phyloP scores from a whole-genome alignment of 2,329 filamentous ascomycete species.

The Penicillium digitatum region DNA sequence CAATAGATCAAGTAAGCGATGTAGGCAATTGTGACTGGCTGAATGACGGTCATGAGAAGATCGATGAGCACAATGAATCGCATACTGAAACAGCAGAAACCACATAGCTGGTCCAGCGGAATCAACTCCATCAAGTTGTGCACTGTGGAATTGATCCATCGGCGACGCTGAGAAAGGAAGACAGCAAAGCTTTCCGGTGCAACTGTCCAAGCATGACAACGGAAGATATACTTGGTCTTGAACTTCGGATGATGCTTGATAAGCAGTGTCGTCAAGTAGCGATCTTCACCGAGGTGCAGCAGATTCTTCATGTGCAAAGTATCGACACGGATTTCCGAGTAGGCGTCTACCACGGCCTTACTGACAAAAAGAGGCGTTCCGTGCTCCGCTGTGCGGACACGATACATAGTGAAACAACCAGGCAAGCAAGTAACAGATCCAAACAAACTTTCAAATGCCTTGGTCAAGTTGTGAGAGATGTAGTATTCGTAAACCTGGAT shows the following conservation, averaged over 20 bases:
- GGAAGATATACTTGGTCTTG: conserved; percentile 96
- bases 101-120: conserved; percentile 86
- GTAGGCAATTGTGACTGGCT: conserved; percentile 86
- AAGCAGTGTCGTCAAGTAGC: conserved; percentile 90
- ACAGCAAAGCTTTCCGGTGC: conserved; percentile 91
- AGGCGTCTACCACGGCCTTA: conserved; percentile 80
- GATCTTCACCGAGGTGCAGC: conserved; percentile 93
- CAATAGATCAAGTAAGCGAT: conserved; percentile 83
- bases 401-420: conserved; percentile 99
- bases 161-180: conserved; percentile 95
- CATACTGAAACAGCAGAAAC: conserved; percentile 99
- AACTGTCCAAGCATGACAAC: conserved; percentile 92
- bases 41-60: conserved; percentile 83
- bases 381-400: conserved; percentile 87
- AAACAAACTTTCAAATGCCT: conserved; percentile 96
- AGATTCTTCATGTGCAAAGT: conserved; percentile 99
- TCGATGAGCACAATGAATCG: conserved; percentile 95
- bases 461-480: conserved; percentile 94
- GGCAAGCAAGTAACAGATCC: conserved; percentile 96
- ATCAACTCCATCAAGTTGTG: conserved; percentile 97
- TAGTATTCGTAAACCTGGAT: conserved; percentile 99
- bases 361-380: conserved; percentile 97
- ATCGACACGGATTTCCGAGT: conserved; percentile 90
- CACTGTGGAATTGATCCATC: conserved; percentile 99
- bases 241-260: conserved; percentile 89